Percentiles rank a stretch among this genome's conserved stretches.
These are phyloP conservation scores for Lentinula sp. DNA, from an alignment of 768 basidiomycete species.

Conservation along the genomic window DNA sequence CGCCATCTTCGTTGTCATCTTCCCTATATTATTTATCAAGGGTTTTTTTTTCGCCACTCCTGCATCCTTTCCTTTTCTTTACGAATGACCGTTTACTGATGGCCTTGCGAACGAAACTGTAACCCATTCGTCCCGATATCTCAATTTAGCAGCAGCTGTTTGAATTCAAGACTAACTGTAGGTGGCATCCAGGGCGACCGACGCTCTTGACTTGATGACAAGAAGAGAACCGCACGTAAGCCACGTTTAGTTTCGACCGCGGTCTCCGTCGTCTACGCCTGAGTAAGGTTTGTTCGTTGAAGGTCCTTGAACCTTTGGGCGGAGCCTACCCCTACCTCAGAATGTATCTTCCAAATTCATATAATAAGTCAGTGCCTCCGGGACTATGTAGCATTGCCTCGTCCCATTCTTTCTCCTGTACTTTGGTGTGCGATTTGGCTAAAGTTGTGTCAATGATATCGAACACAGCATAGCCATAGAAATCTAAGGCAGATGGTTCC, in stretches of 20 bases:
- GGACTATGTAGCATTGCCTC: too few relatives aligned
- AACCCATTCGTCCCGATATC: constrained; percentile 15
- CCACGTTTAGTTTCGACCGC: constrained; percentile 15
- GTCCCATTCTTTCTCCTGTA: constrained; percentile 22
- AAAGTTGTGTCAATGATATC: constrained; percentile 28
- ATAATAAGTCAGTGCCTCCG: too few relatives aligned
- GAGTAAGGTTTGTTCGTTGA: neutral
- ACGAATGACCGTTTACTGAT: constrained; percentile 16
- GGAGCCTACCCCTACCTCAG: too few relatives aligned
- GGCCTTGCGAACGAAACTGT: constrained; percentile 25
- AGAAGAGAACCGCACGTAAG: neutral
- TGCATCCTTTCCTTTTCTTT: constrained; percentile 20
- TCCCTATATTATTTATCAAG: constrained; percentile 14
- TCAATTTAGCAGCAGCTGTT: neutral
- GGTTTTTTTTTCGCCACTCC: constrained; percentile 19
- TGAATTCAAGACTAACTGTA: neutral
- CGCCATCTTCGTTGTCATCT: constrained; percentile 13
- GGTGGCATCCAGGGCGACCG: neutral
- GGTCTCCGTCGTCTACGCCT: constrained; percentile 10
- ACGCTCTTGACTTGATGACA: neutral
- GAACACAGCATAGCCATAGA: constrained; percentile 25
- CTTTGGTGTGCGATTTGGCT: constrained; percentile 20
- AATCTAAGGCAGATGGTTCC: constrained; percentile 18
- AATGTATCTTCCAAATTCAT: constrained; percentile 3
- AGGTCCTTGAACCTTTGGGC: too few relatives aligned